Evolutionary conservation across 192 early-diverging fungal species (phyloP).

Genomic region (Coemansia sp.): DNA sequence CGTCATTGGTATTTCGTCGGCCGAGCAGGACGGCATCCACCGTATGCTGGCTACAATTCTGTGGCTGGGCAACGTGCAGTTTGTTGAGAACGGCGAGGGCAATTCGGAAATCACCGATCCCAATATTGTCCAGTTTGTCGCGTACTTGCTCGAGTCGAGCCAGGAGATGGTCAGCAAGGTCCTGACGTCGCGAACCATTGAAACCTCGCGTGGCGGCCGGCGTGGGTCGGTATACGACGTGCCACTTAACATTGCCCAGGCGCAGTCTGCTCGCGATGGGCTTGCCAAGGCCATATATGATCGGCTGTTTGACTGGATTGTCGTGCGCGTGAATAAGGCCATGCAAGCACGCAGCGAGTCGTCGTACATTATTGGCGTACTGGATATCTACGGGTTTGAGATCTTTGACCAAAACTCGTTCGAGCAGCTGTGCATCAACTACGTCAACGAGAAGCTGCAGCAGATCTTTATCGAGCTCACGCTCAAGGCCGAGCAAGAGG

Average conservation of each 20-base stretch:
- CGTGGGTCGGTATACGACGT: slow-evolving; percentile 79
- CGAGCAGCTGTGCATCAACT: slow-evolving; percentile 99
- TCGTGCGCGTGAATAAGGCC: slow-evolving; percentile 86
- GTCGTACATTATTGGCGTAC: slow-evolving; percentile 80
- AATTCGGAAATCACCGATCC: slow-evolving; percentile 61
- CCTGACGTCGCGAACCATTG: slow-evolving; percentile 67
- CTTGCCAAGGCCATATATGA: slow-evolving; percentile 92
- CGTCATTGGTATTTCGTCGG: slow-evolving; percentile 78
- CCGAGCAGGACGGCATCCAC: slow-evolving; percentile 85
- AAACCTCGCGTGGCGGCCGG: slow-evolving; percentile 72
- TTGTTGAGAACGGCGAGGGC: slow-evolving; percentile 79
- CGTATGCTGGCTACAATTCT: slow-evolving; percentile 90
- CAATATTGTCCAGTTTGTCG: slow-evolving; percentile 69
- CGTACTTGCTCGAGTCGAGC: slow-evolving; percentile 68
- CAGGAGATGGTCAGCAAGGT: slow-evolving; percentile 61
- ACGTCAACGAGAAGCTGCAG: slow-evolving; percentile 95
- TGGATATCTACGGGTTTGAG: slow-evolving; percentile 99
- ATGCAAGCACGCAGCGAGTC: slow-evolving; percentile 64
- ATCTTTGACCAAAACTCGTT: slow-evolving; percentile 94
- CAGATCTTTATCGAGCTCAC: slow-evolving; percentile 99
- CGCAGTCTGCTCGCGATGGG: slow-evolving; percentile 84
- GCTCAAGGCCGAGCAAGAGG: slow-evolving; percentile 97
- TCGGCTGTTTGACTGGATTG: slow-evolving; percentile 98
- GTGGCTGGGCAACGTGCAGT: slow-evolving; percentile 94
- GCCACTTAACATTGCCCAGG: slow-evolving; percentile 88